Percentiles rank a stretch among this genome's conserved stretches.
Evolutionary conservation across 2,329 filamentous ascomycete species (phyloP).

Genomic region (Phaeosphaeriaceae sp.): DNA sequence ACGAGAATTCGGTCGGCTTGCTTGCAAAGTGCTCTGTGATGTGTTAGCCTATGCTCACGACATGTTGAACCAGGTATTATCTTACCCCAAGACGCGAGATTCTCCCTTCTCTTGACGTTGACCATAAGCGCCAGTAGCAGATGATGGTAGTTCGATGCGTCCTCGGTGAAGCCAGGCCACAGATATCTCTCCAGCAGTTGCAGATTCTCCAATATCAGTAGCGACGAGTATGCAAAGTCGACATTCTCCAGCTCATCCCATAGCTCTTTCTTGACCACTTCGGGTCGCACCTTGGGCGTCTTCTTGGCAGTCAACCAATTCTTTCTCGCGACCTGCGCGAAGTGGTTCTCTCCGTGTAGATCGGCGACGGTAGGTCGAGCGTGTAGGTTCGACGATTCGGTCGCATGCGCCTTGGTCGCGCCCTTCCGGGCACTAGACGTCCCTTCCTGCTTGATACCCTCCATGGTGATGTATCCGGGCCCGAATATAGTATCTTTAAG

Average conservation of each 20-base stretch:
- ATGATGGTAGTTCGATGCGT: constrained; percentile 90
- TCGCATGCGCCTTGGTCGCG: constrained; percentile 28
- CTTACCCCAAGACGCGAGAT: constrained; percentile 84
- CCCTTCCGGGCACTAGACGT: constrained; percentile 22
- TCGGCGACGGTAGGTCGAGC: constrained; percentile 71
- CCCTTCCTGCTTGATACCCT: constrained; percentile 27
- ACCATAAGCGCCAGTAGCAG: constrained; percentile 84
- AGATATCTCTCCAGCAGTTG: constrained; percentile 91
- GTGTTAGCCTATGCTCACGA: constrained; percentile 40
- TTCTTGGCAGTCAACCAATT: constrained; percentile 79
- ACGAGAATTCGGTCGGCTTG: constrained; percentile 82
- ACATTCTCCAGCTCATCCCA: constrained; percentile 89
- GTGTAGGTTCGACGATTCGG: constrained; percentile 28
- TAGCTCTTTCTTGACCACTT: constrained; percentile 83
- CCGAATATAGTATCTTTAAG: constrained; percentile 8
- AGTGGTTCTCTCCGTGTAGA: constrained; percentile 70
- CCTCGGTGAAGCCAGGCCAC: constrained; percentile 90
- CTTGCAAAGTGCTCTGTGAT: constrained; percentile 74
- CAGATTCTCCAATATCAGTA: constrained; percentile 85
- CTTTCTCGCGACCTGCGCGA: constrained; percentile 76
- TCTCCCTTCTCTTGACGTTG: constrained; percentile 87
- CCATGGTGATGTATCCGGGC: constrained; percentile 29
- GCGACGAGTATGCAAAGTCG: constrained; percentile 76
- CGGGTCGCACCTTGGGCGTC: constrained; percentile 73
- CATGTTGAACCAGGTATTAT: constrained; percentile 12